phyloP scores from a whole-genome alignment of 495 filamentous ascomycete genomes.

The Aspergillus wentii region DNA sequence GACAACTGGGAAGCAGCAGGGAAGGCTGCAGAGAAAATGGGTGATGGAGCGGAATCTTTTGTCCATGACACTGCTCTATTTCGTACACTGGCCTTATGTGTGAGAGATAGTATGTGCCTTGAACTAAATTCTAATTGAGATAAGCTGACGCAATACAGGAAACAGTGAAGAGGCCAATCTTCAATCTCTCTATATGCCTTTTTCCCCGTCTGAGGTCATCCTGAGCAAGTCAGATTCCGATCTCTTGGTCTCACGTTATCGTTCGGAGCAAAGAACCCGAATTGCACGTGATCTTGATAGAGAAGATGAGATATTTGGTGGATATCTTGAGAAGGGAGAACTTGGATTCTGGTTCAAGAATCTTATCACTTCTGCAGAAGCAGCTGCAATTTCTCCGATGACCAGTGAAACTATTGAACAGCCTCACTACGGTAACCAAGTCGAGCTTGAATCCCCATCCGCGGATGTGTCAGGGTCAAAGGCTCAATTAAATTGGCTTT shows the following conservation, averaged over 20 bases:
- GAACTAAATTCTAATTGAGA: conserved; percentile 1
- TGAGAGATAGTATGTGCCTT: conserved; percentile 26
- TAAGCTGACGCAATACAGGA: conserved; percentile 12
- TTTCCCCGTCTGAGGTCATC: conserved; percentile 45
- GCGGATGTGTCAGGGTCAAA: too few species aligned
- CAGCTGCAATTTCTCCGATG: conserved; percentile 4
- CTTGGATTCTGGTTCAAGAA: conserved; percentile 58
- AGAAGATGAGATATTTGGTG: conserved; percentile 48
- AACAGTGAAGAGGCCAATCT: conserved; percentile 9
- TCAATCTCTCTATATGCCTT: conserved; percentile 31
- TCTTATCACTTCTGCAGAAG: conserved; percentile 25
- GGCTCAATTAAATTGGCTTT: too few species aligned
- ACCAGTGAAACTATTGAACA: too few species aligned
- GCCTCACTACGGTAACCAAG: too few species aligned
- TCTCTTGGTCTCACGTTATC: conserved; percentile 50
- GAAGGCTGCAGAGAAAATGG: conserved; percentile 22
- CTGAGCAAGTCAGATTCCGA: conserved; percentile 45
- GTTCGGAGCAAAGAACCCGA: conserved; percentile 42
- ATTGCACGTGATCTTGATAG: conserved; percentile 46
- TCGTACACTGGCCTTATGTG: conserved; percentile 24
- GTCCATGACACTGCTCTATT: conserved; percentile 27
- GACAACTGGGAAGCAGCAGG: conserved; percentile 67
- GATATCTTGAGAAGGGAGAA: conserved; percentile 52
- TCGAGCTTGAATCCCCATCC: too few species aligned
- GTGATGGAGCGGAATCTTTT: conserved; percentile 16